Percentiles rank a stretch among this genome's conserved stretches.
These are phyloP conservation scores for Melaleuca alternifolia DNA, from an alignment of 345 rosid species.

Conservation along the genomic window DNA sequence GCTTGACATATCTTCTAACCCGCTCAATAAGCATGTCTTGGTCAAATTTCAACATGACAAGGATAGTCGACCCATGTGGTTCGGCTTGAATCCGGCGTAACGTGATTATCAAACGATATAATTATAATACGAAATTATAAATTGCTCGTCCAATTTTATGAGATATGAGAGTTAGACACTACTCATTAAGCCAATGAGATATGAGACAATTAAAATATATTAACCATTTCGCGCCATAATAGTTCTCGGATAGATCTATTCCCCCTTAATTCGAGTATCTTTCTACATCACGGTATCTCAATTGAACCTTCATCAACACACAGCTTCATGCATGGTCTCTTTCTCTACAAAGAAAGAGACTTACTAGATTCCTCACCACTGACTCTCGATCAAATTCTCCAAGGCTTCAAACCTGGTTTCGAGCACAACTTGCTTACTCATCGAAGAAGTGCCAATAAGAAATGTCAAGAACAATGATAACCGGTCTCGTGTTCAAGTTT, in stretches of 20 bases:
- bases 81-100: neutral
- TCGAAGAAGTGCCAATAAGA: neutral
- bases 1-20: neutral
- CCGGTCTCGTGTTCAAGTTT: neutral
- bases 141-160: neutral
- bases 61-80: neutral
- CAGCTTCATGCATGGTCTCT: no score
- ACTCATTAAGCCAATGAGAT: neutral
- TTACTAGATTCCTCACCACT: neutral
- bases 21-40: neutral
- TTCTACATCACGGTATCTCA: no score
- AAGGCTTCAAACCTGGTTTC: neutral
- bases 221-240: no score
- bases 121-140: neutral
- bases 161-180: neutral
- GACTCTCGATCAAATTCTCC: neutral
- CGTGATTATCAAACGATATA: neutral
- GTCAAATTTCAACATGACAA: neutral
- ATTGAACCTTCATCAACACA: no score
- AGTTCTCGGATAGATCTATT: no score
- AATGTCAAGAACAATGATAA: neutral
- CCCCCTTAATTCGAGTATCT: no score
- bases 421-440: neutral
- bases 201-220: no score
- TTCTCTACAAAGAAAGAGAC: neutral